Evolutionary conservation across 768 basidiomycete genomes (phyloP).

Genomic region (Tulasnella sp.): DNA sequence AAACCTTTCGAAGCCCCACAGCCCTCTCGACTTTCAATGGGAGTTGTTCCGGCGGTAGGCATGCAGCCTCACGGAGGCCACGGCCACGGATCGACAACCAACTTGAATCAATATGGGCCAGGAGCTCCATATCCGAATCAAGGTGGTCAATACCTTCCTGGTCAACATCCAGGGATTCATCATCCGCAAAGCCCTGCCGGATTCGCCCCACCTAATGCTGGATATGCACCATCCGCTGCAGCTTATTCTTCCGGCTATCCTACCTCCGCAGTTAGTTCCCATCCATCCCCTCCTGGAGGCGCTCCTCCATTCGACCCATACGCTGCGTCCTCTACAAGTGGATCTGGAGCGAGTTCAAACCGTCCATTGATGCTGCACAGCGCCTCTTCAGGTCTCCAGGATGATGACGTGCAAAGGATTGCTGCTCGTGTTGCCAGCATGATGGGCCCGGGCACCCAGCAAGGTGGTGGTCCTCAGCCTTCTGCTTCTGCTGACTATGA

Average conservation of each 20-base stretch:
- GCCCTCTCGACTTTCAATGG: neutral
- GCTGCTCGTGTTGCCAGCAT: constrained; percentile 4
- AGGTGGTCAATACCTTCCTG: too few relatives aligned
- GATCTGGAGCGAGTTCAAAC: neutral
- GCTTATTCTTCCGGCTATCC: neutral
- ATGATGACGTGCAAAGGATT: constrained; percentile 1
- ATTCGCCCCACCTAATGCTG: neutral
- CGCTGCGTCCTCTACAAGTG: neutral
- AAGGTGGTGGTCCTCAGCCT: neutral
- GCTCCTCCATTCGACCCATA: neutral
- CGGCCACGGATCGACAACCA: neutral
- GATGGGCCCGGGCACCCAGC: neutral
- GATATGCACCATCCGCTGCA: neutral
- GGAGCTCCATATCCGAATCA: too few relatives aligned
- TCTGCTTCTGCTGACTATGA: neutral
- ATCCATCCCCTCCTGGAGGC: neutral
- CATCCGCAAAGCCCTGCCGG: too few relatives aligned
- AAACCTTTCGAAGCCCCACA: neutral
- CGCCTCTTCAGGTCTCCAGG: neutral
- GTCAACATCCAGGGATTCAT: too few relatives aligned
- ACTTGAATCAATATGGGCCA: too few relatives aligned
- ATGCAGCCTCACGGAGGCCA: neutral
- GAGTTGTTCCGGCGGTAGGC: neutral
- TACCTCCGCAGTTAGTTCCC: neutral
- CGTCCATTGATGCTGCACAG: neutral